Evolutionary conservation across 495 filamentous ascomycete species (phyloP).

Genomic region (Bryoglossum gracile): DNA sequence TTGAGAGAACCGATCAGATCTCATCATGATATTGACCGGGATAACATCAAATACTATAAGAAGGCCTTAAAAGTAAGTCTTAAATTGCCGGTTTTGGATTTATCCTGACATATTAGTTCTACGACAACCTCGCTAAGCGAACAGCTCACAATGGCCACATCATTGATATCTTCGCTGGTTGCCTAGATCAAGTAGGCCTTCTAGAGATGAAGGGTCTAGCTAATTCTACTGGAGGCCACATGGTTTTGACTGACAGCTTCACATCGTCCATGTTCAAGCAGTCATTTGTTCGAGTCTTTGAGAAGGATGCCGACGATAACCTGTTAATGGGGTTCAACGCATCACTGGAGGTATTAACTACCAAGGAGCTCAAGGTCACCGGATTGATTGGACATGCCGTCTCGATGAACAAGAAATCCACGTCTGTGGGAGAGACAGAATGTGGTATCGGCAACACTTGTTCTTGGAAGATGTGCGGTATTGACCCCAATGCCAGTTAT

Average conservation of each 20-base stretch:
- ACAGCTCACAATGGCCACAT: constrained; percentile 95
- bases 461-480: constrained; percentile 99
- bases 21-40: constrained; percentile 97
- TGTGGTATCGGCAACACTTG: constrained; percentile 98
- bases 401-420: constrained; percentile 95
- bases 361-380: constrained; percentile 97
- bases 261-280: constrained; percentile 99
- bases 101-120: constrained; percentile 53
- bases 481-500: constrained; percentile 88
- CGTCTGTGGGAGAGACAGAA: constrained; percentile 94
- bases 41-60: constrained; percentile 99
- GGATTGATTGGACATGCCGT: constrained; percentile 96
- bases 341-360: constrained; percentile 90
- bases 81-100: neutral
- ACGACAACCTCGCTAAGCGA: constrained; percentile 92
- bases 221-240: constrained; percentile 95
- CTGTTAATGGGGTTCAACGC: constrained; percentile 98
- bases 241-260: constrained; percentile 98
- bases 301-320: constrained; percentile 92
- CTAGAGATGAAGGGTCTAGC: constrained; percentile 98
- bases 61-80: constrained; percentile 83
- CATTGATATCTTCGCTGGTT: constrained; percentile 96
- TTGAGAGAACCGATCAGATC: constrained; percentile 95
- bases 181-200: constrained; percentile 95
- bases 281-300: constrained; percentile 94